Percentiles rank a stretch among this genome's conserved stretches.
These are phyloP conservation scores for Solanum rostratum DNA, from an alignment of 257 asterid genomes.

Conservation along the genomic window DNA sequence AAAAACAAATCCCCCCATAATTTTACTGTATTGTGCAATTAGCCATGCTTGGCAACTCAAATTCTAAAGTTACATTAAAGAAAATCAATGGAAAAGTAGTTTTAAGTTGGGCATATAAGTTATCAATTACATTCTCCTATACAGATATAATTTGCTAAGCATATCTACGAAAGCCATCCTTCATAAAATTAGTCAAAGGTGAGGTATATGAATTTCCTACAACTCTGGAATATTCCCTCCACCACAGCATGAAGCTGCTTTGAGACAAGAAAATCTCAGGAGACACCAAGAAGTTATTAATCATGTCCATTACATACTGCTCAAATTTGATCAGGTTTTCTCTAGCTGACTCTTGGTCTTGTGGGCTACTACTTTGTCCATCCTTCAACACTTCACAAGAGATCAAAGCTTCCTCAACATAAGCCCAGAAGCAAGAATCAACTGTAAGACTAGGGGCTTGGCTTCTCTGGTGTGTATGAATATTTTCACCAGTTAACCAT, in stretches of 20 bases:
- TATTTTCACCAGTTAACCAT: conserved; percentile 5
- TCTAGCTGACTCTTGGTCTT: neutral
- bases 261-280: conserved; percentile 7
- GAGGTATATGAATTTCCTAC: neutral
- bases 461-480: neutral
- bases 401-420: conserved; percentile 24
- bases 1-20: neutral
- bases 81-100: neutral
- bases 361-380: conserved; percentile 5
- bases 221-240: conserved; percentile 7
- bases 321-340: conserved; percentile 9
- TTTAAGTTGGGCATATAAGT: neutral
- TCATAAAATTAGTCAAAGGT: neutral
- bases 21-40: neutral
- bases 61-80: neutral
- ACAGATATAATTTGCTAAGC: neutral
- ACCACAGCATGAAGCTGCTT: conserved; percentile 23
- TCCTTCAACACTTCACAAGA: conserved; percentile 10
- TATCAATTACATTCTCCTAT: neutral
- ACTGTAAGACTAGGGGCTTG: conserved; percentile 13
- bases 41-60: neutral
- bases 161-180: neutral
- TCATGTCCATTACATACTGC: conserved; percentile 15
- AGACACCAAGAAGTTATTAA: conserved; percentile 10
- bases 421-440: conserved; percentile 30